These are phyloP conservation scores for Aspergillus sp. DNA, from an alignment of 2,329 filamentous ascomycete genomes.

Conservation along the genomic window DNA sequence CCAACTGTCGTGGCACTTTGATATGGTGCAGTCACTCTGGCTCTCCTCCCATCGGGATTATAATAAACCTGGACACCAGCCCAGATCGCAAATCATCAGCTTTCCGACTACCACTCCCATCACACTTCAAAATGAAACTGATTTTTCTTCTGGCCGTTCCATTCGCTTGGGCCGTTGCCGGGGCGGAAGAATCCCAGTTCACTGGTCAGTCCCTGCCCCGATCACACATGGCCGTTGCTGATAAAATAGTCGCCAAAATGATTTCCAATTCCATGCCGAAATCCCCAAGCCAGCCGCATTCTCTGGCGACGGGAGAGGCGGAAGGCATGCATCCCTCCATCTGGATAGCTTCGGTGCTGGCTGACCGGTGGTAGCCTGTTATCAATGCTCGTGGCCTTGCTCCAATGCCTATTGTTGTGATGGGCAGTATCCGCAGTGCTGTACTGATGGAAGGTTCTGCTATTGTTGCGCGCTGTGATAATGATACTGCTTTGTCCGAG, in stretches of 20 bases:
- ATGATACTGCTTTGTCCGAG: too few species aligned
- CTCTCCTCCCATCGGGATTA: not conserved
- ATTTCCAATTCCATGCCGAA: not conserved
- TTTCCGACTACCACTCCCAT: not conserved
- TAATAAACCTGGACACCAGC: not conserved
- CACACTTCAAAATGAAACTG: not conserved
- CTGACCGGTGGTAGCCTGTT: conserved; percentile 3
- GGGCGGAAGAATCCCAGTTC: not conserved
- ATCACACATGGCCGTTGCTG: not conserved
- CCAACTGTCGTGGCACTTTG: not conserved
- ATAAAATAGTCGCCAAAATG: not conserved
- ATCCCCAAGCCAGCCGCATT: not conserved
- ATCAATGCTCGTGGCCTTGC: conserved; percentile 6
- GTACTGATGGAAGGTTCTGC: conserved; percentile 6
- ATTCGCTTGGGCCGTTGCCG: not conserved
- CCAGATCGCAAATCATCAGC: not conserved
- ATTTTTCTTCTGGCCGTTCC: not conserved
- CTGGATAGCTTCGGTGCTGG: not conserved
- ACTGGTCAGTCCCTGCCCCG: not conserved
- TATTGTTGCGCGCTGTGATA: conserved; percentile 5
- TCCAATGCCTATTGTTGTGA: conserved; percentile 7
- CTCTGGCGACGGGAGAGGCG: not conserved
- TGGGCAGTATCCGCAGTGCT: conserved; percentile 7
- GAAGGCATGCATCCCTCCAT: not conserved
- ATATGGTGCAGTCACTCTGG: not conserved